Evolutionary conservation across 345 rosid species (phyloP).

Genomic region (Brassica napus): DNA sequence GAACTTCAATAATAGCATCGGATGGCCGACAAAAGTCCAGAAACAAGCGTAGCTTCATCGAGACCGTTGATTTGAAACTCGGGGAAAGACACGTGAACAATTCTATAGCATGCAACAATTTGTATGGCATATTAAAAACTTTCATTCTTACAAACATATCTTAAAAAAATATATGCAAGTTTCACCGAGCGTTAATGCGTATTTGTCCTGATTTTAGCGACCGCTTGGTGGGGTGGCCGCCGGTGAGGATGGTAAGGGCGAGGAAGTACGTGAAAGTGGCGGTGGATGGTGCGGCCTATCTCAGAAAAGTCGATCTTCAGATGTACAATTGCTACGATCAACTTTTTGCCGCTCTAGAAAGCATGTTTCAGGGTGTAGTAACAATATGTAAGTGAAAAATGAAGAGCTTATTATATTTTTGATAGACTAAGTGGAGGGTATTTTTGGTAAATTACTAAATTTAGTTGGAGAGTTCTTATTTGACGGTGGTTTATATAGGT

Average conservation of each 20-base stretch:
- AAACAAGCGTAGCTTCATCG: conserved; percentile 50
- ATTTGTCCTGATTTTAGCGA: conserved; percentile 33
- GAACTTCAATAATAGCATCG: conserved; percentile 33
- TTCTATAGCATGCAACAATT: not conserved
- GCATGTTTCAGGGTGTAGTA: conserved; percentile 57
- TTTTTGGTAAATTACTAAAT: not conserved
- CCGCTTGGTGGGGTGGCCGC: conserved; percentile 83
- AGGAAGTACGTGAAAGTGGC: conserved; percentile 75
- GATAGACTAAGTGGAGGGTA: not conserved
- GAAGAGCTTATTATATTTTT: not conserved
- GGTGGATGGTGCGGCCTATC: conserved; percentile 71
- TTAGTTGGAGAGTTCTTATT: not conserved
- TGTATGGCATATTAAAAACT: conserved; percentile 5
- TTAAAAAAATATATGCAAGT: not conserved
- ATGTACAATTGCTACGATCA: conserved; percentile 48
- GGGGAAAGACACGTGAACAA: conserved; percentile 12
- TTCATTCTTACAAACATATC: not conserved
- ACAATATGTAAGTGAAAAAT: conserved; percentile 43
- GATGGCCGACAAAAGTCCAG: conserved; percentile 40
- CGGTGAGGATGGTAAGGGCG: conserved; percentile 50
- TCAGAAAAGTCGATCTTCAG: conserved; percentile 69
- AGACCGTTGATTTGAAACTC: conserved; percentile 49
- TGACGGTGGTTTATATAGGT: conserved; percentile 36
- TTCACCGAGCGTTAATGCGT: not conserved
- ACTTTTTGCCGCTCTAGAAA: conserved; percentile 50